Base-by-base conservation (phyloP, 2,329 filamentous ascomycete genomes). In the Teratosphaeria destructans region DNA sequence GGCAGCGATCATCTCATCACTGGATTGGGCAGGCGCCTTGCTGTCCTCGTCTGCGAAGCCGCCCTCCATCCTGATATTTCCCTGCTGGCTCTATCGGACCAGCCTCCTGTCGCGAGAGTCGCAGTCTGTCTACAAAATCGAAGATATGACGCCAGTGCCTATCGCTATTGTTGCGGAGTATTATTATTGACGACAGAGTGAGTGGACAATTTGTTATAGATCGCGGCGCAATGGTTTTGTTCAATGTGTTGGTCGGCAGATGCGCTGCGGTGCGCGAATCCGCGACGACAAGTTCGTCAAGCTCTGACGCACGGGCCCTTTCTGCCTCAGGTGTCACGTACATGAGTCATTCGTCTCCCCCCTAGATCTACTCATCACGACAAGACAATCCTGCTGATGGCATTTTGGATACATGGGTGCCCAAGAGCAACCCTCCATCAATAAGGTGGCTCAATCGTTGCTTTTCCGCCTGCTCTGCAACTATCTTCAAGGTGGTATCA, bases 1-100 rank as follows among this genome's bases (percentile, higher is more conserved):
- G 6, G 63, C 65, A 35, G 67, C 64, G 16, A 73, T 73, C 64
- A 73, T 57, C 53, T 71, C 67, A 55, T 73, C 72, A 3, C 71
- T 72, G 14, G 67, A 67, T 57, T 72, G 65, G 27, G 63, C 70
- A 29, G 69, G 70, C 54, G 69, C 70, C 57, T 68, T 64, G 37
- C 61, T 54, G 57, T 68, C 65, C 62, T 71, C 69, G 57, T 69
- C 65, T 47, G 68, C 70, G 59, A 72, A 71, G 32, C 63, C 63
- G 58, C 62, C 54, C 23, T 63, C 62, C 63, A 63, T 63, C 53
- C 52, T 62, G 59, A 35, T 32, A 5, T 16, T n/a, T 26, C 32
- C 53, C 43, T 19, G 43, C 43, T 49, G 16, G 8, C 19, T 49
- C 23, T 49, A 49, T 49, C n/a, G 43, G 16, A 49, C 16, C 43